These are phyloP conservation scores for Rubroboletus satanas DNA, from an alignment of 768 basidiomycete species.

Conservation along the genomic window DNA sequence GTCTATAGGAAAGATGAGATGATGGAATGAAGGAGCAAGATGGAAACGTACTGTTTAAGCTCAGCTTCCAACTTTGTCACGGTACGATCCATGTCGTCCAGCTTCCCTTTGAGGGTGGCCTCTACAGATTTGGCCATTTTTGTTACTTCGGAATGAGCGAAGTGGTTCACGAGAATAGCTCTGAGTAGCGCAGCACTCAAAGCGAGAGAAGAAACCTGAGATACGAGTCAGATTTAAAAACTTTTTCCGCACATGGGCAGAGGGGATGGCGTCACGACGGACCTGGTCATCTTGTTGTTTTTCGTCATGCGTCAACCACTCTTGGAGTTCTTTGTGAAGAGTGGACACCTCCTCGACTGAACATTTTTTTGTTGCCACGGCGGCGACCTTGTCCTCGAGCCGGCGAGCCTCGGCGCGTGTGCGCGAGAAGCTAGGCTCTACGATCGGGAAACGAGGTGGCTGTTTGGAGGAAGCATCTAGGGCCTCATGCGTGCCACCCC, in stretches of 20 bases:
- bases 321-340: slow-evolving; percentile 75
- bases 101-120: slow-evolving; percentile 54
- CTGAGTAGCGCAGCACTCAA: slow-evolving; percentile 76
- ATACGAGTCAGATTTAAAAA: slow-evolving; percentile 5
- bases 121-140: slow-evolving; percentile 64
- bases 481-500: slow-evolving; percentile 47
- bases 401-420: slow-evolving; percentile 56
- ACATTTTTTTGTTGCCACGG: slow-evolving; percentile 80
- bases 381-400: slow-evolving; percentile 74
- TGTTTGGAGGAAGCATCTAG: slow-evolving; percentile 38
- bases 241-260: not conserved
- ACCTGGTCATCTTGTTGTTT: slow-evolving; percentile 61
- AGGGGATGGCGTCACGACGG: slow-evolving; percentile 27
- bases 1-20: slow-evolving; percentile 40
- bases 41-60: slow-evolving; percentile 58
- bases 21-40: slow-evolving; percentile 8
- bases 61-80: slow-evolving; percentile 64
- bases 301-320: slow-evolving; percentile 63
- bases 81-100: slow-evolving; percentile 60
- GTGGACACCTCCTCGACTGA: slow-evolving; percentile 80
- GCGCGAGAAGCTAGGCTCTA: slow-evolving; percentile 39
- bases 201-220: slow-evolving; percentile 61
- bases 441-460: slow-evolving; percentile 45
- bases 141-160: slow-evolving; percentile 73
- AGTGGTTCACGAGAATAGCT: slow-evolving; percentile 79